Percentiles rank a stretch among this genome's conserved stretches.
Evolutionary conservation across 805 yeast genomes (phyloP).

Genomic region (Pichia pseudocactophila): DNA sequence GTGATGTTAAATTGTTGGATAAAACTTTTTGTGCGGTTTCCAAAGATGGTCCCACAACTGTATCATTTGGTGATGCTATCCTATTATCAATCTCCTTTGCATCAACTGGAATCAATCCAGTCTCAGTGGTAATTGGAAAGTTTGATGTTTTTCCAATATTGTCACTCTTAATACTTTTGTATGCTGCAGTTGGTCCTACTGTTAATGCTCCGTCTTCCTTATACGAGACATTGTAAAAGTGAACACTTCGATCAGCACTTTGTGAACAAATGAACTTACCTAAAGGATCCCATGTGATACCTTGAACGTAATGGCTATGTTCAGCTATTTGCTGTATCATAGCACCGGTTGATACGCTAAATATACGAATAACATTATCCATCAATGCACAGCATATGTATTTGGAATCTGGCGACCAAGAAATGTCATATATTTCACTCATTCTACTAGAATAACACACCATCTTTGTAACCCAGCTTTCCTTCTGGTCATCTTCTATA

Average conservation of each 20-base stretch:
- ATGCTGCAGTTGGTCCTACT: slow-evolving; percentile 34
- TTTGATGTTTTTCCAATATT: no score
- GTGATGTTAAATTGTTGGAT: no score
- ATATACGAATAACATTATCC: slow-evolving; percentile 76
- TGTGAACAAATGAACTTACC: slow-evolving; percentile 75
- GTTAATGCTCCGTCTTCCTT: slow-evolving; percentile 21
- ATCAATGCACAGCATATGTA: slow-evolving; percentile 82
- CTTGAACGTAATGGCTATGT: slow-evolving; percentile 89
- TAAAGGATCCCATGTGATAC: slow-evolving; percentile 91
- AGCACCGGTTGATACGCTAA: slow-evolving; percentile 46
- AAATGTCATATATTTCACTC: slow-evolving; percentile 80
- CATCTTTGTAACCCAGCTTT: slow-evolving; percentile 63
- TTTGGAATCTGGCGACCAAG: slow-evolving; percentile 84
- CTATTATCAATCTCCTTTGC: no score
- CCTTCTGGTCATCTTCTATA: slow-evolving; percentile 47
- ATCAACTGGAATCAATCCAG: no score
- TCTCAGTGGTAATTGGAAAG: no score
- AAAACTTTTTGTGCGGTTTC: no score
- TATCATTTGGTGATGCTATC: slow-evolving; percentile 29
- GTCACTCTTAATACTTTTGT: slow-evolving; percentile 52
- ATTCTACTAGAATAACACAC: slow-evolving; percentile 45
- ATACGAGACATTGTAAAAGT: slow-evolving; percentile 45
- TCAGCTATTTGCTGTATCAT: slow-evolving; percentile 54
- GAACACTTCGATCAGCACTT: slow-evolving; percentile 79
- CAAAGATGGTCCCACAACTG: no score